phyloP scores from a whole-genome alignment of 305 asterid genomes.

The Lippia alba region DNA sequence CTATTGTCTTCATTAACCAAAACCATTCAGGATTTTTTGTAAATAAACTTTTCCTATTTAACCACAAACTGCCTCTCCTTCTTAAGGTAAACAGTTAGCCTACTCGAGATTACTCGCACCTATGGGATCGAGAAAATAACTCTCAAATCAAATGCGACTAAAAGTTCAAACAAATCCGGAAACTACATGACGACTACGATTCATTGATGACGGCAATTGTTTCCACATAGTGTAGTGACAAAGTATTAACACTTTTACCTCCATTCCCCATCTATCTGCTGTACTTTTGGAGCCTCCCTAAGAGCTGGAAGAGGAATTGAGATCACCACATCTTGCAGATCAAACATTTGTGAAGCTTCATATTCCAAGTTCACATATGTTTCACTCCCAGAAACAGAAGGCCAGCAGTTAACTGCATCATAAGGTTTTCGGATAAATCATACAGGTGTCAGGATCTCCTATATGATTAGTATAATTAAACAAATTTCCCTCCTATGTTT shows the following conservation, averaged over 20 bases:
- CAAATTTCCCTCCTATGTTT: too few species aligned
- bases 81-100: conserved; percentile 9
- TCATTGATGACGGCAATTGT: background rate
- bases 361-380: conserved; percentile 79
- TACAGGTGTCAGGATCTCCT: background rate
- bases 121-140: background rate
- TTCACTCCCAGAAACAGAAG: conserved; percentile 77
- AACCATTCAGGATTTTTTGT: background rate
- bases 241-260: conserved; percentile 46
- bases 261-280: conserved; percentile 85
- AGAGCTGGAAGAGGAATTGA: conserved; percentile 83
- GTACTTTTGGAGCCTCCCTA: conserved; percentile 69
- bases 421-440: conserved; percentile 24
- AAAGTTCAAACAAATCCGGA: background rate
- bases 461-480: too few species aligned
- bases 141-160: conserved; percentile 3
- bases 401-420: conserved; percentile 83
- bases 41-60: background rate
- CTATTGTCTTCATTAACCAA: background rate
- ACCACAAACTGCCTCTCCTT: conserved; percentile 1
- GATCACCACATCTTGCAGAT: conserved; percentile 74
- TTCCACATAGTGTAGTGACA: background rate
- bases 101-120: background rate
- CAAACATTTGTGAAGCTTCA: conserved; percentile 68
- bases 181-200: background rate